These are phyloP conservation scores for Verticillium nubilum DNA, from an alignment of 2,329 filamentous ascomycete species.

Conservation along the genomic window DNA sequence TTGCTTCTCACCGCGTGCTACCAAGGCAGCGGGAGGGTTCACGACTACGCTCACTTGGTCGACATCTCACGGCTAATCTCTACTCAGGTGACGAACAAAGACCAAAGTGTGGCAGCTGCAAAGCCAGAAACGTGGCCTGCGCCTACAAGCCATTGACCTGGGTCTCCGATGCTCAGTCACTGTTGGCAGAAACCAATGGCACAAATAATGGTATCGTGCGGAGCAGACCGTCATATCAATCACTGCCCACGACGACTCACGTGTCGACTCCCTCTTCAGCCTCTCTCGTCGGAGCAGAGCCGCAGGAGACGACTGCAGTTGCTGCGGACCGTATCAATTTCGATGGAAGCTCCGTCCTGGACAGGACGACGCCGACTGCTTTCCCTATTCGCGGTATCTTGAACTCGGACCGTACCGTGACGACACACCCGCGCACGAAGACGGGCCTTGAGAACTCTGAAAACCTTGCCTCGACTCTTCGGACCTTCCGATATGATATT, in stretches of 20 bases:
- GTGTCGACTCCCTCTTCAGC: not conserved
- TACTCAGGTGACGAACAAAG: not conserved
- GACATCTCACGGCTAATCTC: not conserved
- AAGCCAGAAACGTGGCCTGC: not conserved
- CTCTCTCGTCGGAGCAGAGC: no score
- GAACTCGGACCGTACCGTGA: not conserved
- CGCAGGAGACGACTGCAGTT: no score
- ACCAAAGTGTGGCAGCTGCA: not conserved
- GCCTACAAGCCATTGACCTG: not conserved
- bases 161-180: not conserved
- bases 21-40: no score
- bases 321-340: no score
- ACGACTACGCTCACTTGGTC: not conserved
- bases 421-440: not conserved
- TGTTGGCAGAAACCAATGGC: not conserved
- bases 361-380: not conserved
- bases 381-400: not conserved
- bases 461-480: not conserved
- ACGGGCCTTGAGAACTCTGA: not conserved
- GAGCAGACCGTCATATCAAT: not conserved
- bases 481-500: not conserved
- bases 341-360: not conserved
- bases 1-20: not conserved
- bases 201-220: not conserved
- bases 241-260: not conserved